Base-by-base conservation (phyloP, 805 yeast genomes). In the Nakazawaea holstii region DNA sequence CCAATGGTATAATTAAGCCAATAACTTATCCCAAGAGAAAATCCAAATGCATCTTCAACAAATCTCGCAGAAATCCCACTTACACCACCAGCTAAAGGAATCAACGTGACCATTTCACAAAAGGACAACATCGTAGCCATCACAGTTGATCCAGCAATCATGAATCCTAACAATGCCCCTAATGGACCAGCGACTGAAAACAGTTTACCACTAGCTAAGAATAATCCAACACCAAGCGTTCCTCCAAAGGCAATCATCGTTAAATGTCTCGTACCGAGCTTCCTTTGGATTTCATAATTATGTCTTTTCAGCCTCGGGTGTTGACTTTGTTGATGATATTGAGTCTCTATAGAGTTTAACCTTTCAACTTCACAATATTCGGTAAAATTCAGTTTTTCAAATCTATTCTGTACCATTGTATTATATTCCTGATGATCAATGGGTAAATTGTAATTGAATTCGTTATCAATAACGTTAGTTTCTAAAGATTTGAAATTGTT, bases 211-310 rank as follows among this genome's bases (percentile, higher is more conserved):
- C 85, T 76, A 35, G 82, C 79, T 17, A 86, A 65, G 48, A 83
- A 73, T 15, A 86, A 63, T 0, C 95, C 94, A n/a, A 87, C 92
- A 2, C 94, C 94, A 4, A 86, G 61, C 0, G 91, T 84, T 1
- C 90, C 92, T 3, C 90, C 89, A 30, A 87, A 68, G 0, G 91
- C 86, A 41, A 87, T 80, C 81, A 85, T 83, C 56, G 84, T 89
- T 20, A 86, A 65, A 60, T 86, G 92, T 20, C 89, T 65, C 26
- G 80, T 79, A 43, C 74, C 74, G 39, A 86, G 66, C 50, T 78
- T 79, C 46, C 91, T 13, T 26, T 46, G 46, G 14, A 46, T 36
- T 35, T 41, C 45, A 26, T 46, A 32, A 28, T 32, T 35, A 9
- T 9, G 29, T 14, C 35, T 31, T 2, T n/a, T 26, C 13, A 31